Percentiles rank a stretch among this genome's conserved stretches.
Conservation (phyloP, 306 rosid genomes). For the Acacia confusa region DNA sequence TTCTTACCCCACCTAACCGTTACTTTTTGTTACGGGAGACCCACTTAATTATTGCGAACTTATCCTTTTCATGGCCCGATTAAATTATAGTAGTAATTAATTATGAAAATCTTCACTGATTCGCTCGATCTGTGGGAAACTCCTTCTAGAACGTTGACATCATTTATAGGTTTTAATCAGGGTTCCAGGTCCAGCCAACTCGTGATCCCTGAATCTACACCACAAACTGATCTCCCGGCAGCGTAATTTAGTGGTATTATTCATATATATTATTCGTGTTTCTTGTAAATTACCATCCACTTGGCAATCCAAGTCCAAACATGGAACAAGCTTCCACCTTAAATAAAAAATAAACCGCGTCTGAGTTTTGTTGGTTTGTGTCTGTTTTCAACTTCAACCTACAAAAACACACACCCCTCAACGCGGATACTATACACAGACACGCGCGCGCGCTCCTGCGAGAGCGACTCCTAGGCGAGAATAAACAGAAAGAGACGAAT, state of each 20-base stretch:
- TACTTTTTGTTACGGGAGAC: slow-evolving; percentile 39
- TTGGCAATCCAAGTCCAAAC: background rate
- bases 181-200: slow-evolving; percentile 1
- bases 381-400: slow-evolving; percentile 8
- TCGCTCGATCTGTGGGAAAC: slow-evolving; percentile 24
- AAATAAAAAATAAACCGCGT: slow-evolving; percentile 29
- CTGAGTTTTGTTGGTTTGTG: background rate
- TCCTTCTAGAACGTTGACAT: slow-evolving; percentile 36
- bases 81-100: slow-evolving; percentile 17
- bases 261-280: background rate
- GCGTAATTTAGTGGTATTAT: background rate
- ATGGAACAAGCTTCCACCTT: background rate
- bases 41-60: slow-evolving; percentile 35
- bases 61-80: slow-evolving; percentile 42
- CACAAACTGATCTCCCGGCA: background rate
- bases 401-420: background rate
- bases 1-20: slow-evolving; percentile 53
- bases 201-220: background rate
- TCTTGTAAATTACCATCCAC: slow-evolving; percentile 8
- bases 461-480: slow-evolving; percentile 17
- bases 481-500: slow-evolving; percentile 35
- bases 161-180: background rate
- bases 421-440: background rate
- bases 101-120: slow-evolving; percentile 20
- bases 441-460: background rate